phyloP scores from a whole-genome alignment of 23 red algal species.

The Chondrus crispus region DNA sequence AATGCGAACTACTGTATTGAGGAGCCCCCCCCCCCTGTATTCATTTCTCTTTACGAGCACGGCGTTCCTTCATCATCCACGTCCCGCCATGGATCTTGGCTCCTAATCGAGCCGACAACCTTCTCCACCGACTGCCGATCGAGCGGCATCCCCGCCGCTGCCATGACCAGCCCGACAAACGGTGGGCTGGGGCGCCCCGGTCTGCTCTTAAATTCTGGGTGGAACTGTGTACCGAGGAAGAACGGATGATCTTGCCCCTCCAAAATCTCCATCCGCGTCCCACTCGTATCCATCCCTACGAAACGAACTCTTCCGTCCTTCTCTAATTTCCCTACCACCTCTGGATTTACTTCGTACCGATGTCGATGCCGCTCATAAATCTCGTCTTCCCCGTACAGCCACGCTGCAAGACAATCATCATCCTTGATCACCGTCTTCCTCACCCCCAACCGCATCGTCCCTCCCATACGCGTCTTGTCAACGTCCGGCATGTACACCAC shows the following conservation, averaged over 20 bases:
- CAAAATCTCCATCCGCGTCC: slow-evolving; percentile 91
- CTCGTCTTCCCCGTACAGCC: slow-evolving; percentile 61
- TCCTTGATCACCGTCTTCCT: slow-evolving; percentile 70
- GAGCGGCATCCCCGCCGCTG: slow-evolving; percentile 55
- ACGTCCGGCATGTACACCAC: slow-evolving; percentile 98
- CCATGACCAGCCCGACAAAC: slow-evolving; percentile 92
- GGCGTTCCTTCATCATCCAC: slow-evolving; percentile 2
- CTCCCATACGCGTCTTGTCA: slow-evolving; percentile 82
- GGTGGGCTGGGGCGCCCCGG: slow-evolving; percentile 91
- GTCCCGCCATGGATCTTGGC: slow-evolving; percentile 64
- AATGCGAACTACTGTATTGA: too few relatives aligned
- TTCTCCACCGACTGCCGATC: slow-evolving; percentile 43
- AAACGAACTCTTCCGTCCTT: slow-evolving; percentile 63
- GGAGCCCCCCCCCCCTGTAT: too few relatives aligned
- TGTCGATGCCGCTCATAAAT: slow-evolving; percentile 93
- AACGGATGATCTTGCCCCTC: slow-evolving; percentile 77
- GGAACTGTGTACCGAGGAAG: slow-evolving; percentile 96
- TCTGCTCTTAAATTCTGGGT: slow-evolving; percentile 91
- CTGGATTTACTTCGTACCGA: slow-evolving; percentile 97
- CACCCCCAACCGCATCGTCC: slow-evolving; percentile 95
- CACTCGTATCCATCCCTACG: slow-evolving; percentile 81
- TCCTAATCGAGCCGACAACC: slow-evolving; percentile 34
- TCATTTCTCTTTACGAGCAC: not conserved
- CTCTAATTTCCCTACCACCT: slow-evolving; percentile 66
- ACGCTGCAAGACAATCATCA: slow-evolving; percentile 61